Base-by-base conservation (phyloP, 805 yeast genomes). In the Yamadazyma philogaea region DNA sequence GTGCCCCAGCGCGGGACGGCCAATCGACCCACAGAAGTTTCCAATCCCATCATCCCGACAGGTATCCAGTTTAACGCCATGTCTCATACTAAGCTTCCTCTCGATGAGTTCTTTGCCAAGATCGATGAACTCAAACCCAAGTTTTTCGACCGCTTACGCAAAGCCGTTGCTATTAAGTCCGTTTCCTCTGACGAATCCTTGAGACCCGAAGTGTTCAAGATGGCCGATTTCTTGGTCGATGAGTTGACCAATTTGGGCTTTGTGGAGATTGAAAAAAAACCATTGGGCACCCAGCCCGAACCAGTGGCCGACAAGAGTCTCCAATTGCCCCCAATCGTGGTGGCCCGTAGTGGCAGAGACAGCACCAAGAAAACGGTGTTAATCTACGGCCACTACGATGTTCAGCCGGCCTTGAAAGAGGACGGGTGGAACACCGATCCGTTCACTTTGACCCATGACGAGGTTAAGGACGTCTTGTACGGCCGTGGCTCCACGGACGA, bases 391-490 rank as follows among this genome's bases (percentile, higher is more conserved):
- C 99, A 93, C 64, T 91, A 91, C 66, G 99, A 93, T 57, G 99
- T 93, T 49, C 99, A 93, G 72, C 99, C 99, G 8, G 99, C 99
- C 14, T 68, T 77, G 22, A 52, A 70, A 45, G 95, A 85, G 54
- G 99, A 93, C 61, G 99, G 99, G 30, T 93, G 99, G 99, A 72
- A 75, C 56, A 78, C 93, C 33, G 96, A 90, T 49, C 99, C 99
- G 7, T 93, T 93, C 67, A 72, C 68, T 43, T 69, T 93, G 57
- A 75, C 77, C 48, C 66, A 64, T 51, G 74, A 70, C 50, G 68
- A 72, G 38, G 87, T 82, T 60, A 78, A 79, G 51, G 83, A 79
- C 50, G 75, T 84, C 49, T 72, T 93, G 57, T 80, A 78, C 56
- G 99, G 97, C 37, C 81, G 99, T 66, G 99, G 99, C 34, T 72